A percentile compares a stretch with the other conserved stretches of the same genome.
Conservation (phyloP, 768 basidiomycete species). For the Suillus fuscotomentosus region DNA sequence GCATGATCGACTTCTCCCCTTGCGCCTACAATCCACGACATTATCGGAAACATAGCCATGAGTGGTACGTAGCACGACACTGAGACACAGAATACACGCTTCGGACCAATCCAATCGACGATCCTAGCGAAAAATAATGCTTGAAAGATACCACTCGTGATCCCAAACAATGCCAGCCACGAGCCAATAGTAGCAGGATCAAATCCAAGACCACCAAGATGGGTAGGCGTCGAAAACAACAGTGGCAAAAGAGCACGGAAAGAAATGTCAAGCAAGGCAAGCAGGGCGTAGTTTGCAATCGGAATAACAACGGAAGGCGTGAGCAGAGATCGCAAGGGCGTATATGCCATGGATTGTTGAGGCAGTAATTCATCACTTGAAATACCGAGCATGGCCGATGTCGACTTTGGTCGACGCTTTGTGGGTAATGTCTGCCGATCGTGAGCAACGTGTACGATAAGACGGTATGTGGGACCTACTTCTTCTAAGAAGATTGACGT, state of each 20-base stretch:
- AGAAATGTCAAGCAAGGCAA: conserved; percentile 43
- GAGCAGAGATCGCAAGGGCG: conserved; percentile 27
- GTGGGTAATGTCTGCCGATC: neutral
- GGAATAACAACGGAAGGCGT: conserved; percentile 38
- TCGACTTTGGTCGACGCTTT: neutral
- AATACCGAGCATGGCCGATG: neutral
- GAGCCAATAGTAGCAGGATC: conserved; percentile 40
- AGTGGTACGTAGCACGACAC: conserved; percentile 38
- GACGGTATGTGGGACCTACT: conserved; percentile 18
- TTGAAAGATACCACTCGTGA: conserved; percentile 39
- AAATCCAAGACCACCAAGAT: conserved; percentile 42
- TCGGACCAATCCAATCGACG: conserved; percentile 40
- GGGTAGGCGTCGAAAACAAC: conserved; percentile 43
- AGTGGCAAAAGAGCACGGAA: conserved; percentile 41
- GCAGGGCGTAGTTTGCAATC: conserved; percentile 39
- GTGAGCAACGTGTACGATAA: neutral
- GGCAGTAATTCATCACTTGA: neutral
- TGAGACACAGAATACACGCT: conserved; percentile 37
- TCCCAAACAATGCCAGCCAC: conserved; percentile 35
- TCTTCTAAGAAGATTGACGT: conserved; percentile 27
- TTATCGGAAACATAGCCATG: conserved; percentile 44
- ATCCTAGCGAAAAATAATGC: conserved; percentile 38
- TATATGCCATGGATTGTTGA: conserved; percentile 20
- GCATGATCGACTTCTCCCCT: conserved; percentile 18
- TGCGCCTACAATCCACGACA: conserved; percentile 36